Percentiles rank a stretch among this genome's conserved stretches.
Evolutionary conservation across 1,284 basidiomycete genomes (phyloP).

Genomic region (Cutaneotrichosporon cutaneum): DNA sequence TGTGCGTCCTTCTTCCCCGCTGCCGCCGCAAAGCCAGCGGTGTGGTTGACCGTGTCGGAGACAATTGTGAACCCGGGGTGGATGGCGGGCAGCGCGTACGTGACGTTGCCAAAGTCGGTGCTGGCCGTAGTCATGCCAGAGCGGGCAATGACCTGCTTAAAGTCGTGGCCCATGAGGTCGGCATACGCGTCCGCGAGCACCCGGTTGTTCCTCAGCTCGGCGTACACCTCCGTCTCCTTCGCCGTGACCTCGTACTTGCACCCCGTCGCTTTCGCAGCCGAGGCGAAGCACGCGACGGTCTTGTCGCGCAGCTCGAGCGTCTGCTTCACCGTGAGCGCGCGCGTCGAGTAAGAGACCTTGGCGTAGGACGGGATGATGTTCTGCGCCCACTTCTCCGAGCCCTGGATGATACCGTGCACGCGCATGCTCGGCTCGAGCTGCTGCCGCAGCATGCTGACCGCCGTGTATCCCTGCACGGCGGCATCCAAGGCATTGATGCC

Average conservation of each 20-base stretch:
- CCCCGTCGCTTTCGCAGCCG: slow-evolving; percentile 32
- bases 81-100: slow-evolving; percentile 29
- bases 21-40: slow-evolving; percentile 31
- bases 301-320: slow-evolving; percentile 30
- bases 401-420: slow-evolving; percentile 53
- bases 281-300: slow-evolving; percentile 30
- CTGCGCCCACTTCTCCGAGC: slow-evolving; percentile 43
- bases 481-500: slow-evolving; percentile 57
- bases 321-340: slow-evolving; percentile 36
- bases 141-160: slow-evolving; percentile 27
- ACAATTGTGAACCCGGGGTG: slow-evolving; percentile 25
- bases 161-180: slow-evolving; percentile 30
- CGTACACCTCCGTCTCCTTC: slow-evolving; percentile 31
- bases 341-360: slow-evolving; percentile 41
- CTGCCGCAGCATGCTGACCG: slow-evolving; percentile 54
- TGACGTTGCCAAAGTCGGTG: slow-evolving; percentile 37
- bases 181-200: slow-evolving; percentile 29
- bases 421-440: slow-evolving; percentile 48
- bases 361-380: slow-evolving; percentile 48
- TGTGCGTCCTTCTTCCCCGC: slow-evolving; percentile 38
- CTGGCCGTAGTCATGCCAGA: slow-evolving; percentile 33
- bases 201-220: slow-evolving; percentile 34
- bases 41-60: slow-evolving; percentile 31
- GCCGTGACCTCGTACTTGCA: slow-evolving; percentile 26
- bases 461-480: slow-evolving; percentile 52